A percentile compares a stretch with the other conserved stretches of the same genome.
These are phyloP conservation scores for Gamsiella multidivaricata DNA, from an alignment of 192 early-diverging fungal species.

Conservation along the genomic window DNA sequence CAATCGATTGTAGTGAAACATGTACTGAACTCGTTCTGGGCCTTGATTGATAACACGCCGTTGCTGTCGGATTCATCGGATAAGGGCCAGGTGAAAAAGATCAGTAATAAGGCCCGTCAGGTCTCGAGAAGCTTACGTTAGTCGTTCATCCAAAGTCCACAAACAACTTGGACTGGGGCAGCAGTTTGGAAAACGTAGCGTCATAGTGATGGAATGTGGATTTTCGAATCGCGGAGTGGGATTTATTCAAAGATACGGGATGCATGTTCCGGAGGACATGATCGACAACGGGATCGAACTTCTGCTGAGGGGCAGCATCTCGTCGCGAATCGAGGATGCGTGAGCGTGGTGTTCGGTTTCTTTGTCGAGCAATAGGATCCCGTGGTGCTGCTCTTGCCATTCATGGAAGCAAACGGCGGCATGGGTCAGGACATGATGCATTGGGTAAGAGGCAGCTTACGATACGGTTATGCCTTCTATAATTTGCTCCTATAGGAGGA, in stretches of 20 bases:
- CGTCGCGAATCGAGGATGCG: not conserved
- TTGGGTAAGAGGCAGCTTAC: not conserved
- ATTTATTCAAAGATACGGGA: not conserved
- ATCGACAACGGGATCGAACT: not conserved
- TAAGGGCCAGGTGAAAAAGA: not conserved
- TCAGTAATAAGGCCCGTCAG: not conserved
- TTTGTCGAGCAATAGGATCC: slow-evolving; percentile 3
- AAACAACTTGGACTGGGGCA: not conserved
- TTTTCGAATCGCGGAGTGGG: not conserved
- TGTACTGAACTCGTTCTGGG: not conserved
- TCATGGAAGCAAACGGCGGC: slow-evolving; percentile 1
- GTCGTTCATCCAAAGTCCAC: slow-evolving; percentile 4
- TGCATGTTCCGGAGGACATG: not conserved
- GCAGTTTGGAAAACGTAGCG: not conserved
- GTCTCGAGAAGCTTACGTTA: not conserved
- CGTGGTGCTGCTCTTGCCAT: slow-evolving; percentile 1
- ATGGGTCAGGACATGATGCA: slow-evolving; percentile 9
- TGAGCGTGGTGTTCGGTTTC: not conserved
- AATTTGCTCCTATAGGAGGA: slow-evolving; percentile 10
- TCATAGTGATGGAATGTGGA: too few species aligned
- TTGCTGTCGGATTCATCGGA: not conserved
- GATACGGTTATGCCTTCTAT: slow-evolving; percentile 12
- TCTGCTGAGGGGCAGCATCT: not conserved
- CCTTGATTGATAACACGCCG: too few species aligned
- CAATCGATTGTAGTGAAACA: not conserved